Conservation (phyloP, 768 basidiomycete species). For the Calocybe cyanea region DNA sequence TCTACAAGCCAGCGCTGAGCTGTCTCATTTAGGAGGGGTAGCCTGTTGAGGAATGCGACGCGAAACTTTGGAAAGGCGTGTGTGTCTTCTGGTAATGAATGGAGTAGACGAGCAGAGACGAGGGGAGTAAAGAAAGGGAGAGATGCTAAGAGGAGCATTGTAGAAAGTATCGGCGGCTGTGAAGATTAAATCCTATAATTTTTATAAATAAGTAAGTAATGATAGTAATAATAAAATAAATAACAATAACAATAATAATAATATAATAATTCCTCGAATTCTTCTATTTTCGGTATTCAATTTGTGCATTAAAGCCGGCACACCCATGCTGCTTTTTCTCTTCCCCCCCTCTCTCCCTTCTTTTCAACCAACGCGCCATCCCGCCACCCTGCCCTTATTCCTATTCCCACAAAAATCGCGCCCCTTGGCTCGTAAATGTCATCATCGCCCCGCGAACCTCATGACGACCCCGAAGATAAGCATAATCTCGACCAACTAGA, state of each 20-base stretch:
- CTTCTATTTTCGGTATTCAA: slow-evolving; percentile 69
- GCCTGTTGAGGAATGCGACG: slow-evolving; percentile 73
- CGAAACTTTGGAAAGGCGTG: slow-evolving; percentile 81
- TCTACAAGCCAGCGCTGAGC: slow-evolving; percentile 71
- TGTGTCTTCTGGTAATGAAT: slow-evolving; percentile 76
- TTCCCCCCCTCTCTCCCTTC: slow-evolving; percentile 46
- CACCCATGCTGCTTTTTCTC: slow-evolving; percentile 53
- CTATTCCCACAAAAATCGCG: slow-evolving; percentile 29
- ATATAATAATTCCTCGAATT: slow-evolving; percentile 33
- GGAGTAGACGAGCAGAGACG: slow-evolving; percentile 42
- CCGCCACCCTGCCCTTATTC: slow-evolving; percentile 22
- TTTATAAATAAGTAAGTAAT: too few relatives aligned
- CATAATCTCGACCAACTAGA: slow-evolving; percentile 59
- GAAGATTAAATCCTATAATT: slow-evolving; percentile 14
- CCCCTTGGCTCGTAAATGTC: slow-evolving; percentile 47
- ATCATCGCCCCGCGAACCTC: slow-evolving; percentile 49
- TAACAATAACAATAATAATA: too few relatives aligned
- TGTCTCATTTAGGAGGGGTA: slow-evolving; percentile 70
- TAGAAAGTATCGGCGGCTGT: slow-evolving; percentile 13
- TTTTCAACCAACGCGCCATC: slow-evolving; percentile 26
- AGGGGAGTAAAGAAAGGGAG: slow-evolving; percentile 25
- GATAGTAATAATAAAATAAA: not conserved
- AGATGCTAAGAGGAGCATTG: slow-evolving; percentile 13
- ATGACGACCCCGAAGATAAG: slow-evolving; percentile 50
- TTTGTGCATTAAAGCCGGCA: slow-evolving; percentile 73